phyloP scores from a whole-genome alignment of 2,329 filamentous ascomycete species.

The Aureobasidium lini region DNA sequence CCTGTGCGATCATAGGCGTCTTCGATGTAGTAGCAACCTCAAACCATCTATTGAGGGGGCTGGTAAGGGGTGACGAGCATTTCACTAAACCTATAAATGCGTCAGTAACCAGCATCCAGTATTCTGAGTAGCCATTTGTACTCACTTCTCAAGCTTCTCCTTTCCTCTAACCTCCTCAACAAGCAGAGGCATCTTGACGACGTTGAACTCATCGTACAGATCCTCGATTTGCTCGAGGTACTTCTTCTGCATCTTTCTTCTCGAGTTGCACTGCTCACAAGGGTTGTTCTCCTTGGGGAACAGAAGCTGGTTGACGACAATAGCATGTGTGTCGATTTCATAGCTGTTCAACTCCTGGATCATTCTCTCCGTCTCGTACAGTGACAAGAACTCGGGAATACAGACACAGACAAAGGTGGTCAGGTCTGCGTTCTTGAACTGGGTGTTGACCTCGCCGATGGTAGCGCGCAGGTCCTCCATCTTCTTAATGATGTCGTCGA shows the following conservation, averaged over 20 bases:
- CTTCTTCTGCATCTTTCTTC: constrained; percentile 98
- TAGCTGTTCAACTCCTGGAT: constrained; percentile 94
- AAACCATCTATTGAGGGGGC: constrained; percentile 43
- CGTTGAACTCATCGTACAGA: constrained; percentile 97
- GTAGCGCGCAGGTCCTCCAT: constrained; percentile 89
- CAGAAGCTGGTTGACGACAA: constrained; percentile 95
- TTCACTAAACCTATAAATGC: constrained; percentile 57
- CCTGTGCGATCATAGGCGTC: background rate
- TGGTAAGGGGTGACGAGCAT: constrained; percentile 73
- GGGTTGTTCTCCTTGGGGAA: constrained; percentile 79
- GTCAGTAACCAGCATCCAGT: constrained; percentile 16
- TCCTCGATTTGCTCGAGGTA: constrained; percentile 98
- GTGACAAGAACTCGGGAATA: constrained; percentile 90
- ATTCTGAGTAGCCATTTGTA: constrained; percentile 5
- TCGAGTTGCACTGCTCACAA: constrained; percentile 91
- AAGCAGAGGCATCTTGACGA: constrained; percentile 94
- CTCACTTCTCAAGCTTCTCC: constrained; percentile 73
- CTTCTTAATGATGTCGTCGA: constrained; percentile 88
- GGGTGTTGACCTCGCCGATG: constrained; percentile 89
- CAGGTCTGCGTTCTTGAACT: constrained; percentile 94
- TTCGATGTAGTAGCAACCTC: background rate
- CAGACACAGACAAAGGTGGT: constrained; percentile 98
- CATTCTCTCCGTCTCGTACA: constrained; percentile 99
- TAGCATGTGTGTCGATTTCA: constrained; percentile 90
- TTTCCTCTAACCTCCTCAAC: constrained; percentile 95